phyloP scores from a whole-genome alignment of 169 alveolate species.

The Plasmodium malariae region DNA sequence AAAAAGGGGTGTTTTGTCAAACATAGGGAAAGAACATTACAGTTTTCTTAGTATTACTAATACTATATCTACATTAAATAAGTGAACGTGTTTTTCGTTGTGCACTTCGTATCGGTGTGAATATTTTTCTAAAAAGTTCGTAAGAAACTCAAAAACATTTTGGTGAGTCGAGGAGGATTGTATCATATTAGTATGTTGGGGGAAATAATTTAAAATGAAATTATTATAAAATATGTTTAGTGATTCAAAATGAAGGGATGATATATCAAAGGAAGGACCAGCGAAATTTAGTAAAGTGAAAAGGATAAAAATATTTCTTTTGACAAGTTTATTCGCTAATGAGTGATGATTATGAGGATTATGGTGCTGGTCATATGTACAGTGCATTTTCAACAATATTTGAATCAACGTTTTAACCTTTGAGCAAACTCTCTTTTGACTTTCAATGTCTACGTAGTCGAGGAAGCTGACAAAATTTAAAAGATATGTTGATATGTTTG shows the following conservation, averaged over 20 bases:
- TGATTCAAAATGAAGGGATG: constrained; percentile 3
- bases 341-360: not conserved
- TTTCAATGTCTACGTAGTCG: not conserved
- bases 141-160: constrained; percentile 8
- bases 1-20: too few species aligned
- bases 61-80: constrained; percentile 27
- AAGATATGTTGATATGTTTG: constrained; percentile 52
- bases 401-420: constrained; percentile 1
- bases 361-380: not conserved
- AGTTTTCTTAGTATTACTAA: too few species aligned
- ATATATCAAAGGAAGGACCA: not conserved
- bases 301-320: constrained; percentile 33
- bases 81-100: constrained; percentile 20
- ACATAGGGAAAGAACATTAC: too few species aligned
- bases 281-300: not conserved
- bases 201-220: not conserved
- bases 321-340: constrained; percentile 14
- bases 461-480: constrained; percentile 22
- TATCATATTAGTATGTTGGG: not conserved
- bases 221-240: constrained; percentile 23
- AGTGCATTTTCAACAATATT: not conserved
- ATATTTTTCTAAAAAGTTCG: not conserved
- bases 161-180: constrained; percentile 45
- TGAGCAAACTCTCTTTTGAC: not conserved
- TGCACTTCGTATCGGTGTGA: not conserved